A percentile compares a stretch with the other conserved stretches of the same genome.
Conservation (phyloP, 192 early-diverging fungal species). For the Linnemannia elongata region DNA sequence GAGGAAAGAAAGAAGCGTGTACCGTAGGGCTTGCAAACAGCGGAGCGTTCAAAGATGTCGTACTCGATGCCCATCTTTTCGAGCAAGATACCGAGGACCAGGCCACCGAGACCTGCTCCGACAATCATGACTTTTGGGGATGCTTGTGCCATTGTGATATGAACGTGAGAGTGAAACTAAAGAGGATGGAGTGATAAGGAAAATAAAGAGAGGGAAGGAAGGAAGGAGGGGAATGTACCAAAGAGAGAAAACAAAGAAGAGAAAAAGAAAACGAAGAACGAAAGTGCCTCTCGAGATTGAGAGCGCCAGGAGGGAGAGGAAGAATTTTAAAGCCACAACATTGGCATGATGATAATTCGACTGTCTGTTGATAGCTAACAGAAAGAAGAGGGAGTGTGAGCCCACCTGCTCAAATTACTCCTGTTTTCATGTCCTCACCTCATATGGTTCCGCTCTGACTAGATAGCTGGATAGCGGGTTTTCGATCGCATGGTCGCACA, state of each 20-base stretch:
- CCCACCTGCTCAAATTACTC: not conserved
- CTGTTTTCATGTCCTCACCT: not conserved
- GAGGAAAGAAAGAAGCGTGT: not conserved
- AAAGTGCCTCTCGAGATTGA: no score
- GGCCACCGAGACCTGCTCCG: conserved; percentile 31
- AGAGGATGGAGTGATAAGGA: not conserved
- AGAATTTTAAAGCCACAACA: no score
- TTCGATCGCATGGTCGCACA: not conserved
- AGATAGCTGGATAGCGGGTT: not conserved
- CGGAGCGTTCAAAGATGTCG: conserved; percentile 11
- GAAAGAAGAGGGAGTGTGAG: not conserved
- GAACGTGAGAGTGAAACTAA: not conserved
- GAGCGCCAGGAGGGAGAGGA: no score
- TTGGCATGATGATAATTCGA: not conserved
- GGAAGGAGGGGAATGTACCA: not conserved
- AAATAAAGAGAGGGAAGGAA: not conserved
- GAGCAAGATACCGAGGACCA: conserved; percentile 14
- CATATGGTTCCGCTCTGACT: not conserved
- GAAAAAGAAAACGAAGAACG: no score
- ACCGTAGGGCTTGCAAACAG: conserved; percentile 1
- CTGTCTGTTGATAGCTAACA: not conserved
- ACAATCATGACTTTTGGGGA: conserved; percentile 32
- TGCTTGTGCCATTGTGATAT: not conserved
- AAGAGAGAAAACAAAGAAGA: no score
- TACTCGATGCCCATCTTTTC: conserved; percentile 32